Base-by-base conservation (phyloP, 2,329 filamentous ascomycete species). In the Penicillium sp. region DNA sequence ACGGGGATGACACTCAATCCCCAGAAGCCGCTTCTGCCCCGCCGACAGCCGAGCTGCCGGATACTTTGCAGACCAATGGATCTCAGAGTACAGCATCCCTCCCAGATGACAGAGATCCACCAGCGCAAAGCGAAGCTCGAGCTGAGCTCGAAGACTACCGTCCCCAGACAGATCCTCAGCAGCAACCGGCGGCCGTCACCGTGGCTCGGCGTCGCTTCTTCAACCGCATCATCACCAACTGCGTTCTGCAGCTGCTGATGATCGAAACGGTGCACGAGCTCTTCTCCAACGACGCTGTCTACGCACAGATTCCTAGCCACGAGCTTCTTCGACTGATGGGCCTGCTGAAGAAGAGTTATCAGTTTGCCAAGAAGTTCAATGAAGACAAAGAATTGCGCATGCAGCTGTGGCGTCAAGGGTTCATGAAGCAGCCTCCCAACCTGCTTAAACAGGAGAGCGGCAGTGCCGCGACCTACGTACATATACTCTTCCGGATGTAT, bases 371-470 rank as follows among this genome's bases (percentile, higher is more conserved):
- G 59, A 86, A 85, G 56, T 99, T 99, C 76, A 99, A 99, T 65
- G 88, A 89, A 49, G 90, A 98, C 69, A 94, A 95, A 68, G 93
- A 97, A 53, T 75, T 99, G 25, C 83, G 93, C 31, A 94, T 94
- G 77, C 81, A 87, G 13, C 76, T 99, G 13, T 98, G 94, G 88
- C 79, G 89, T 35, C 93, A 98, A 64, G 93, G 94, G 0, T 99
- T 98, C 75, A 99, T 99, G 93, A 95, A 94, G 70, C 93, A 98
- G 63, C 91, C 93, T 11, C 93, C 93, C 2, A 99, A 99, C 58
- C 75, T 99, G 9, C 78, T 99, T 19, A 98, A 98, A 71, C 93
- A 99, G 64, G 93, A 99, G 70, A 87, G 81, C 46, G 91, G 93
- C 27, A 87, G 85, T 39, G 93, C 93, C 1, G 87, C 87, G 2